phyloP scores from a whole-genome alignment of 148 eudicot genomes.

The Fagopyrum tataricum region DNA sequence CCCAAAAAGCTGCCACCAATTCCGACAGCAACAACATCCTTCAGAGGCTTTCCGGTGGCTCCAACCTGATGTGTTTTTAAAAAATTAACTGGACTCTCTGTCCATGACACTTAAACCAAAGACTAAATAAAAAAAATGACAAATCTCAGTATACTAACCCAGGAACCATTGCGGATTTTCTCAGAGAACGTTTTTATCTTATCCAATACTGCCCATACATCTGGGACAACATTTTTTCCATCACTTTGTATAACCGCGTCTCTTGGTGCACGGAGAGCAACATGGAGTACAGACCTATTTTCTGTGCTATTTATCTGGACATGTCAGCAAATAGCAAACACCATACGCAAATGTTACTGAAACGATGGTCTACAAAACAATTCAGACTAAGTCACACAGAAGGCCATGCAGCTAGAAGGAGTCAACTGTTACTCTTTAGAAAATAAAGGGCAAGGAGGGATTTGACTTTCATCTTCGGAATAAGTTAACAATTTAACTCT shows the following conservation, averaged over 20 bases:
- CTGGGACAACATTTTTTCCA: conserved; percentile 90
- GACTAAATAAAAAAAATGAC: background rate
- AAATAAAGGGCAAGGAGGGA: background rate
- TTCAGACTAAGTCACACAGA: background rate
- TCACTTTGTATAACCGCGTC: conserved; percentile 68
- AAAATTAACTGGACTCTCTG: background rate
- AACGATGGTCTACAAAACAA: background rate
- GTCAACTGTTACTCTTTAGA: background rate
- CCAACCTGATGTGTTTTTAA: conserved; percentile 51
- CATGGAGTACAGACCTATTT: conserved; percentile 87
- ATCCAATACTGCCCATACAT: conserved; percentile 94
- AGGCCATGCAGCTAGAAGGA: background rate
- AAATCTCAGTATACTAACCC: conserved; percentile 48
- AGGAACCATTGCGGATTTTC: conserved; percentile 86
- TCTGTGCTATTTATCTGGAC: conserved; percentile 92
- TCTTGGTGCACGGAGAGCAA: conserved; percentile 93
- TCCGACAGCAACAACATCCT: conserved; percentile 76
- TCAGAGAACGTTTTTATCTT: conserved; percentile 84
- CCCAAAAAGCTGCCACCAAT: conserved; percentile 99
- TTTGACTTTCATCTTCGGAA: background rate
- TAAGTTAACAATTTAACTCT: background rate
- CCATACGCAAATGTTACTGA: background rate
- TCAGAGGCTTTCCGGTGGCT: conserved; percentile 80
- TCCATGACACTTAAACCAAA: conserved; percentile 5
- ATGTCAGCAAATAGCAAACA: conserved; percentile 13